Evolutionary conservation across 2,329 filamentous ascomycete genomes (phyloP).

Genomic region (Trichoderma guizhouense): DNA sequence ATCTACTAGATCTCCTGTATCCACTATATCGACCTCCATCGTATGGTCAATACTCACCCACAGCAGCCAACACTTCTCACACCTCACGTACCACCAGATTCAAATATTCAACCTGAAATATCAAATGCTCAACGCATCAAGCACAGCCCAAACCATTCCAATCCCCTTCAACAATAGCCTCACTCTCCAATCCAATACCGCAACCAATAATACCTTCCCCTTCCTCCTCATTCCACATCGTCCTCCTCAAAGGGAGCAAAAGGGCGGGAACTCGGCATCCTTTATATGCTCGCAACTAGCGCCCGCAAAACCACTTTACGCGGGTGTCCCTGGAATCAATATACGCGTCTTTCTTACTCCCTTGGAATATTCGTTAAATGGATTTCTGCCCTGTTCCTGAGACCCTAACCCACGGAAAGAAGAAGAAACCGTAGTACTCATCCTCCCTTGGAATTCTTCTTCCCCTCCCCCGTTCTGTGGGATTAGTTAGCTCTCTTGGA

Average conservation of each 20-base stretch:
- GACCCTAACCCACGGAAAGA: neutral
- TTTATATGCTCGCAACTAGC: neutral
- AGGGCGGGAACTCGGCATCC: neutral
- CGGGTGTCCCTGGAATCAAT: neutral
- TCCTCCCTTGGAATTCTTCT: neutral
- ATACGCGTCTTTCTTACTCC: neutral
- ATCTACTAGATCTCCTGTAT: neutral
- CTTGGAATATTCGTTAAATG: neutral
- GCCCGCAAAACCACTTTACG: constrained; percentile 11
- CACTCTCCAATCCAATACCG: neutral
- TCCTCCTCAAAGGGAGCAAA: neutral
- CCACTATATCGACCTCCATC: neutral
- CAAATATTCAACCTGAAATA: neutral
- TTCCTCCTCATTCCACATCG: neutral
- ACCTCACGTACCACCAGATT: neutral
- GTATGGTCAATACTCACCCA: neutral
- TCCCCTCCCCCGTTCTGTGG: neutral
- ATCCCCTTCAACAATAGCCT: neutral
- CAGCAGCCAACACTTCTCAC: neutral
- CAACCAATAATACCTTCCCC: constrained; percentile 5
- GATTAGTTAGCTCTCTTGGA: neutral
- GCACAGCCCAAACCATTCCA: neutral
- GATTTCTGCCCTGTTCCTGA: neutral
- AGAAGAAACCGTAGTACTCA: neutral
- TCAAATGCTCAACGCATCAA: neutral